Evolutionary conservation across 768 basidiomycete genomes (phyloP), one percentile per base, ranked within the genome.

Genomic region (Agaricus sinodeliciosus): DNA sequence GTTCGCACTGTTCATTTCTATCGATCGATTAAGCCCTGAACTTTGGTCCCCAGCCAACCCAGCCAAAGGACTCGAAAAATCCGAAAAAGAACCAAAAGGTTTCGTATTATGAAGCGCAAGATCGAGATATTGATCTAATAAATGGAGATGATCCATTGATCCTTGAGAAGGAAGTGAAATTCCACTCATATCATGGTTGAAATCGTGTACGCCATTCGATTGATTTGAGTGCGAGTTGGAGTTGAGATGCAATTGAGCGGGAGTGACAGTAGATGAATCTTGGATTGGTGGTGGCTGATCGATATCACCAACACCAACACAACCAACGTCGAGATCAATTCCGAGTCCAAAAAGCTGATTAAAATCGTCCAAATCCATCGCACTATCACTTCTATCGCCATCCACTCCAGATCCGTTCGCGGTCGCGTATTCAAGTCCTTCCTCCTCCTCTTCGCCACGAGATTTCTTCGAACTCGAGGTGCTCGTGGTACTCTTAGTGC

Each of bases 61-160:
- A 13, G 41, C 50, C n/a, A 51, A 35, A 11, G 25, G 35, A 4
- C 15, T 25, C 6, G 43, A 35, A 40, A 53, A 40, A 40, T 53
- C 51, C 18, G 51, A 40, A 18, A 46, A n/a, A 5, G 51, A 53
- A n/a, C 51, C 44, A 22, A 53, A 46, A 7, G 36, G 36, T 36
- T 40, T 46, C 11, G 43, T 2, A 39, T 22, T n/a, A 13, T 9
- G 48, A 52, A 9, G 34, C 31, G 31, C 19, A 42, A 39, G 15
- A 43, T 8, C 34, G 31, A 13, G 35, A 34, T 37, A 51, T 41
- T 43, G 25, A 12, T 43, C 42, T 22, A 31, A 43, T 9, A 9
- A 13, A 11, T 43, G 49, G 9, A 50, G 31, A 12, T 22, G 37
- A 42, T 50, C 41, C 28, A 15, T 22, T 4, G 49, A 35, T 34